Base-by-base conservation (phyloP, 2,329 filamentous ascomycete species). In the Pyrenophora seminiperda region DNA sequence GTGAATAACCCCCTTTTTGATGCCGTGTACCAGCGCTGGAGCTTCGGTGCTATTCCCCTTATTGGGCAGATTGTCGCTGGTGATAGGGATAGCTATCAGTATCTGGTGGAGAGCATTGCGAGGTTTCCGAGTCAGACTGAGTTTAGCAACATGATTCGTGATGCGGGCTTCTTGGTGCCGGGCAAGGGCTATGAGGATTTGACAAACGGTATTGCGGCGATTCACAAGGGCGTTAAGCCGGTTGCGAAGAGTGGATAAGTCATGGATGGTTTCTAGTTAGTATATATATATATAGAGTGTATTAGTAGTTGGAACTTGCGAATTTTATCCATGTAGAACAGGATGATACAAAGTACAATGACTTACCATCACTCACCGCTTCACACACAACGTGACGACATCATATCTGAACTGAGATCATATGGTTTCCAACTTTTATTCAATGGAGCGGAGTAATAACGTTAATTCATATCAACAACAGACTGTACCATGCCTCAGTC, bases 71-170 rank as follows among this genome's bases (percentile, higher is more conserved):
- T 99, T 53, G 92, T 99, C 13, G 93, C 94, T 1, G 91, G 90
- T 5, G 95, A 99, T 72, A 81, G 93, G 48, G 93, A 95, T 68
- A 96, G 91, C 72, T 99, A 99, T 75, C 94, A 99, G 79, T 99
- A 99, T 75, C 81, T 99, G 7, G 94, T 99, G 7, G 94, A 99
- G 81, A 97, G 92, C 74, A 99, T 99, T 73, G 92, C 97, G 76
- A 80, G 83, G 39, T 97, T 97, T 71, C 95, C 94, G 0, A 87
- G 79, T 61, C 95, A 99, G 78, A 81, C 85, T 43, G 85, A 90
- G 60, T 99, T 96, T 69, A 83, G 87, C 58, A 81, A 84, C 27
- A 91, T 96, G 89, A 94, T 96, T 66, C 74, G 83, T 60, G 83
- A 87, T 19, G 93, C 90, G 3, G 93, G 93, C 1, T 99, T 99